Base-by-base conservation (phyloP, 805 yeast genomes). In the Candida golubevii region DNA sequence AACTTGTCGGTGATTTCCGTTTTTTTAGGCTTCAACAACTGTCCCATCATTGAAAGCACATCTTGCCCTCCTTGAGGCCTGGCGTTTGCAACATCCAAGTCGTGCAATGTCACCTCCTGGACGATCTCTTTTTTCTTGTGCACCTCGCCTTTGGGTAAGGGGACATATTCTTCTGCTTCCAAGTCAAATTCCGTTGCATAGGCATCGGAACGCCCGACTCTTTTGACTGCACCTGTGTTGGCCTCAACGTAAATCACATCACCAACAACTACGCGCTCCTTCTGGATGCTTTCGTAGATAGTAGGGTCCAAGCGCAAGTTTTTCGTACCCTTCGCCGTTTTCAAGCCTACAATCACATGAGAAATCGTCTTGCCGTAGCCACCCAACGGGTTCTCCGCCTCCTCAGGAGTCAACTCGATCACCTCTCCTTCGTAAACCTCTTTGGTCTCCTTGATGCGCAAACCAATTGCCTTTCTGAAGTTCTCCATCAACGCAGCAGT, bases 341-440 rank as follows among this genome's bases (percentile, higher is more conserved):
- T 89, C 55, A 93, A 77, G 6, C 98, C 97, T 33, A 93, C 91
- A 41, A 93, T 78, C 18, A 93, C 99, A 64, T 93, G 97, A 46
- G 89, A 76, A 44, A 93, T 89, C 27, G 98, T 89, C 67, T 93
- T 93, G 48, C 99, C 99, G 63, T 93, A 95, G 7, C 98, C 98
- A 38, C 98, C 97, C 53, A 91, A 72, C 18, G 98, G 97, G 66
- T 93, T 88, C 66, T 91, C 97, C 29, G 95, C 85, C 70, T 93
- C 98, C 67, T 88, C 96, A 3, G 97, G 97, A 2, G 91, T 85
- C 57, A 91, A 74, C 63, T 91, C 99, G 26, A 95, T 91, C 40
- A 93, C 97, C 66, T 93, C 99, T 51, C 99, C 99, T 66, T 93
- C 98, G 60, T 91, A 93, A 7, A 93, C 96, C 65, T 93, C 99